Conservation (phyloP, 1,139 yeast genomes). For the Yamadazyma triangularis region DNA sequence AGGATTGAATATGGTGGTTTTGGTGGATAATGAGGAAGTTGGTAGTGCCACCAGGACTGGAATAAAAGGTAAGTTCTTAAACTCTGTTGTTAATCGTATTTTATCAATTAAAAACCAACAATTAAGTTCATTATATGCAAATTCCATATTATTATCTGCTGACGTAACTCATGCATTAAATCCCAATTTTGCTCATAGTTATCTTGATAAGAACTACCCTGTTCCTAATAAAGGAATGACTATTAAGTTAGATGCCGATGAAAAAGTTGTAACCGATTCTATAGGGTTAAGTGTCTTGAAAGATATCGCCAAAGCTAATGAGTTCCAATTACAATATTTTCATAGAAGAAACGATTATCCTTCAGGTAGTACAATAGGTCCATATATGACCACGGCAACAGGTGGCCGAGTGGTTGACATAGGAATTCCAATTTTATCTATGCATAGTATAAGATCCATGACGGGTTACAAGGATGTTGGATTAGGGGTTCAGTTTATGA, state of each 20-base stretch:
- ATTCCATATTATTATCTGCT: slow-evolving; percentile 48
- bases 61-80: slow-evolving; percentile 33
- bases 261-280: slow-evolving; percentile 77
- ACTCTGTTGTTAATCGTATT: slow-evolving; percentile 19
- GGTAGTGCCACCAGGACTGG: slow-evolving; percentile 42
- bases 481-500: slow-evolving; percentile 61
- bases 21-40: slow-evolving; percentile 42
- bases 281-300: slow-evolving; percentile 64
- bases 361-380: slow-evolving; percentile 82
- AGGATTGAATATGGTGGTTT: slow-evolving; percentile 38
- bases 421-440: slow-evolving; percentile 73
- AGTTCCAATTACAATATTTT: slow-evolving; percentile 62
- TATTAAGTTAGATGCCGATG: slow-evolving; percentile 69
- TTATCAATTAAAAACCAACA: slow-evolving; percentile 10
- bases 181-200: slow-evolving; percentile 58
- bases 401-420: slow-evolving; percentile 76
- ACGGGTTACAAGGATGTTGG: slow-evolving; percentile 70
- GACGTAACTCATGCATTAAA: slow-evolving; percentile 64
- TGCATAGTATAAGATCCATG: slow-evolving; percentile 80
- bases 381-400: slow-evolving; percentile 56
- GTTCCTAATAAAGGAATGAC: slow-evolving; percentile 73
- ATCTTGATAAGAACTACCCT: slow-evolving; percentile 72
- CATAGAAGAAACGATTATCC: slow-evolving; percentile 68
- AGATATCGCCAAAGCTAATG: slow-evolving; percentile 56
- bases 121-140: slow-evolving; percentile 40